Conservation (phyloP, 768 basidiomycete genomes). For the Suillus variegatus region DNA sequence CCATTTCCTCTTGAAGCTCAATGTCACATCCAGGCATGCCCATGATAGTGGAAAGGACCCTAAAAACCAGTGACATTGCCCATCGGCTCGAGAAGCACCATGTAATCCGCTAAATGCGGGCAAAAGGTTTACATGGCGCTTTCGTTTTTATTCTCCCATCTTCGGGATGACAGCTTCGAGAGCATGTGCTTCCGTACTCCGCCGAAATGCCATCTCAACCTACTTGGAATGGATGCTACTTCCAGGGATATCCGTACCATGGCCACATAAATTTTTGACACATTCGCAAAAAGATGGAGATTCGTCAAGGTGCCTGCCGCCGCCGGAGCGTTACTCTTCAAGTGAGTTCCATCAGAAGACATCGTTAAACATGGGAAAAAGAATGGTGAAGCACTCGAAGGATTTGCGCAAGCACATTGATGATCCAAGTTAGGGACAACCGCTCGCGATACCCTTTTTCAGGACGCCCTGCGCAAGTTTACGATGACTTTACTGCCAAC, state of each 20-base stretch:
- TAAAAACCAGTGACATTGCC: slow-evolving; percentile 77
- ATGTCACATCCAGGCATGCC: slow-evolving; percentile 92
- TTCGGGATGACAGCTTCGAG: slow-evolving; percentile 96
- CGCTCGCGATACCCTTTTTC: slow-evolving; percentile 42
- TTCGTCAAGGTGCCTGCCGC: slow-evolving; percentile 77
- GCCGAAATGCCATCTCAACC: slow-evolving; percentile 84
- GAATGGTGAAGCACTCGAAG: slow-evolving; percentile 85
- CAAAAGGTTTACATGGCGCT: not conserved
- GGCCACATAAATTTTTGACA: slow-evolving; percentile 63
- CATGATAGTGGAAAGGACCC: slow-evolving; percentile 48
- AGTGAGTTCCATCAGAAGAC: slow-evolving; percentile 70
- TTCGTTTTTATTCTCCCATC: slow-evolving; percentile 43
- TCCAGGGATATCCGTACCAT: slow-evolving; percentile 70
- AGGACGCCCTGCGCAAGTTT: slow-evolving; percentile 84
- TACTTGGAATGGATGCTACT: slow-evolving; percentile 87
- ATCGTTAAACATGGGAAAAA: slow-evolving; percentile 70
- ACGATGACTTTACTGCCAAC: slow-evolving; percentile 71
- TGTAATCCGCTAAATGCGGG: slow-evolving; percentile 18
- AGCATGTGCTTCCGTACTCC: slow-evolving; percentile 88
- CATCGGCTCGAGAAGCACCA: slow-evolving; percentile 69
- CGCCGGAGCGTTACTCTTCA: slow-evolving; percentile 59
- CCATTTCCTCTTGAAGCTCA: slow-evolving; percentile 71
- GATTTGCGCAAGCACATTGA: slow-evolving; percentile 81
- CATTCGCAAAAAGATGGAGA: slow-evolving; percentile 87
- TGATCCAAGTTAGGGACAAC: slow-evolving; percentile 37